phyloP scores from a whole-genome alignment of 208 protist species.

The Acanthamoeba castellanii region DNA sequence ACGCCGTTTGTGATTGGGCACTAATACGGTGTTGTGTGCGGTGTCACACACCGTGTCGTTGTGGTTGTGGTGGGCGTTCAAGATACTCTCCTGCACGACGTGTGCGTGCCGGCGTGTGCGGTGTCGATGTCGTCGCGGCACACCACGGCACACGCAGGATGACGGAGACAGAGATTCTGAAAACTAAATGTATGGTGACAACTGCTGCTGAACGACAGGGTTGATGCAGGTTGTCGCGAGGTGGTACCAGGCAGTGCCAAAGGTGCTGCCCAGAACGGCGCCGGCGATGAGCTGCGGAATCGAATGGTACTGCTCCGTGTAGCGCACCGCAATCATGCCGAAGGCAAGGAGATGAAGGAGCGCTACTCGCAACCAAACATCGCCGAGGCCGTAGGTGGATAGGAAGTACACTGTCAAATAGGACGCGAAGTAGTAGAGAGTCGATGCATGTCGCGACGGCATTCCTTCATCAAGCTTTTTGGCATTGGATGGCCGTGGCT shows the following conservation, averaged over 20 bases:
- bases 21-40: too few relatives aligned
- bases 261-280: neutral
- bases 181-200: neutral
- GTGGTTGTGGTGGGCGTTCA: too few relatives aligned
- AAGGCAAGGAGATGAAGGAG: neutral
- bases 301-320: constrained; percentile 28
- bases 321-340: neutral
- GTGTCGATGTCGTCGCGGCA: too few relatives aligned
- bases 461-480: neutral
- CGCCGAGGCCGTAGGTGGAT: neutral
- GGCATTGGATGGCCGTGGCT: neutral
- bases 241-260: neutral
- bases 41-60: too few relatives aligned
- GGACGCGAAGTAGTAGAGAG: neutral
- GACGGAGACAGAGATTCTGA: too few relatives aligned
- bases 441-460: neutral
- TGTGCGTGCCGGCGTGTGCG: too few relatives aligned
- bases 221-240: neutral
- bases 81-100: too few relatives aligned
- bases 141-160: too few relatives aligned
- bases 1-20: too few relatives aligned
- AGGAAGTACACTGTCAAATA: neutral
- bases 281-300: neutral
- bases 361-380: neutral
- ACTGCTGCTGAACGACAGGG: neutral